These are phyloP conservation scores for Taphrina flavorubra DNA, from an alignment of 1,139 yeast species.

Conservation along the genomic window DNA sequence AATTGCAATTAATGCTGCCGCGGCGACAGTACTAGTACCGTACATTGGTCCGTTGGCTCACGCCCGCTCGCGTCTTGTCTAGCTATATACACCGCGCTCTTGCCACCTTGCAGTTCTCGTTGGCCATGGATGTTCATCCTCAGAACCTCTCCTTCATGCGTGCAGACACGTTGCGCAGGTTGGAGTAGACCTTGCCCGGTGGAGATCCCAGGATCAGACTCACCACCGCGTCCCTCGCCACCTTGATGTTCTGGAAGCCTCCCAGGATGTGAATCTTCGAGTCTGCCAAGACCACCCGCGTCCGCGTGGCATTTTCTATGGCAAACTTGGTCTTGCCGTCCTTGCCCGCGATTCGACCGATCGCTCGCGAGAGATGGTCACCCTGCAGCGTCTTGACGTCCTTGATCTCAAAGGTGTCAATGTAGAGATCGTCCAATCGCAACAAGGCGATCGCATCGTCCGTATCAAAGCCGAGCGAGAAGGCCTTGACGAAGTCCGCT, in stretches of 20 bases:
- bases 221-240: constrained; percentile 97
- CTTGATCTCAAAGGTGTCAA: constrained; percentile 94
- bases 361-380: constrained; percentile 96
- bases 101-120: neutral
- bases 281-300: constrained; percentile 96
- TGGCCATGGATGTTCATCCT: no score
- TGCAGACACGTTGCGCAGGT: constrained; percentile 93
- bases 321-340: constrained; percentile 99
- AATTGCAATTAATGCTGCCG: no score
- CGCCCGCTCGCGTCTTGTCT: neutral
- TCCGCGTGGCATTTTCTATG: constrained; percentile 96
- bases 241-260: constrained; percentile 93
- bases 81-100: neutral
- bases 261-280: constrained; percentile 95
- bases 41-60: no score
- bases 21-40: no score
- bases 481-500: constrained; percentile 93
- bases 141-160: constrained; percentile 95
- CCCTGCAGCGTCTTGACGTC: constrained; percentile 95
- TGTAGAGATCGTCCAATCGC: constrained; percentile 91
- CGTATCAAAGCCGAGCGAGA: constrained; percentile 91
- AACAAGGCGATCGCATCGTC: constrained; percentile 95
- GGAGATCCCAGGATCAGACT: constrained; percentile 95
- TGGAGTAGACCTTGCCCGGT: constrained; percentile 97
- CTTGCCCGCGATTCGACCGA: constrained; percentile 99